Evolutionary conservation across 2,329 filamentous ascomycete genomes (phyloP).

Genomic region (Claviceps monticola): DNA sequence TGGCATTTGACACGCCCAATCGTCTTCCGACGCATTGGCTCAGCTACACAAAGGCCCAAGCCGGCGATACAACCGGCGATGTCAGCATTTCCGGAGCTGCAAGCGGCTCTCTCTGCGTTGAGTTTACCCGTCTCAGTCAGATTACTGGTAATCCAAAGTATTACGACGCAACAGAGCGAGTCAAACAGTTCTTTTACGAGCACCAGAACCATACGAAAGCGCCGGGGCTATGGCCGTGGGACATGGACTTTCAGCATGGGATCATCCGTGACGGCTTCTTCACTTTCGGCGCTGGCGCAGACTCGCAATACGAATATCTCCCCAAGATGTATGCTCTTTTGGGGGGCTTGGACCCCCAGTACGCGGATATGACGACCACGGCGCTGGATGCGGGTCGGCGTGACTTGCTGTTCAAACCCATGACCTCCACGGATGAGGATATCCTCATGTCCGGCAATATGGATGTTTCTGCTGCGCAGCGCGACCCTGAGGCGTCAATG

Average conservation of each 20-base stretch:
- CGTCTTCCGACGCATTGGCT: constrained; percentile 34
- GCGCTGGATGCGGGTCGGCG: constrained; percentile 48
- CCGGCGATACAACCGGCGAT: constrained; percentile 23
- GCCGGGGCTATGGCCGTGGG: constrained; percentile 60
- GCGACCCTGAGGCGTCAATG: constrained; percentile 21
- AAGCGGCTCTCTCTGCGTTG: constrained; percentile 54
- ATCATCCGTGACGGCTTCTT: constrained; percentile 26
- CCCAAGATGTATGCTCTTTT: constrained; percentile 48
- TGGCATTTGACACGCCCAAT: constrained; percentile 40
- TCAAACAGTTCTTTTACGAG: constrained; percentile 52
- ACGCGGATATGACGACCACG: constrained; percentile 49
- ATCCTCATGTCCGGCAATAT: constrained; percentile 43
- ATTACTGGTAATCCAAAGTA: constrained; percentile 59
- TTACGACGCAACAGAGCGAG: constrained; percentile 61
- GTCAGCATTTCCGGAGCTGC: constrained; percentile 27
- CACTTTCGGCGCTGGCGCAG: constrained; percentile 30
- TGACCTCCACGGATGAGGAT: constrained; percentile 43
- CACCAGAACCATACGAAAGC: constrained; percentile 53
- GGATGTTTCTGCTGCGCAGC: constrained; percentile 14
- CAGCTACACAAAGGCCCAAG: constrained; percentile 27
- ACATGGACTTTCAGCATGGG: constrained; percentile 46
- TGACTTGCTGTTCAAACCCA: constrained; percentile 54
- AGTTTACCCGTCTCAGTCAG: constrained; percentile 63
- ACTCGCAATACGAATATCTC: constrained; percentile 45
- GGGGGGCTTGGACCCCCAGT: constrained; percentile 48